phyloP scores from a whole-genome alignment of 768 basidiomycete species.

The Suillus subaureus region DNA sequence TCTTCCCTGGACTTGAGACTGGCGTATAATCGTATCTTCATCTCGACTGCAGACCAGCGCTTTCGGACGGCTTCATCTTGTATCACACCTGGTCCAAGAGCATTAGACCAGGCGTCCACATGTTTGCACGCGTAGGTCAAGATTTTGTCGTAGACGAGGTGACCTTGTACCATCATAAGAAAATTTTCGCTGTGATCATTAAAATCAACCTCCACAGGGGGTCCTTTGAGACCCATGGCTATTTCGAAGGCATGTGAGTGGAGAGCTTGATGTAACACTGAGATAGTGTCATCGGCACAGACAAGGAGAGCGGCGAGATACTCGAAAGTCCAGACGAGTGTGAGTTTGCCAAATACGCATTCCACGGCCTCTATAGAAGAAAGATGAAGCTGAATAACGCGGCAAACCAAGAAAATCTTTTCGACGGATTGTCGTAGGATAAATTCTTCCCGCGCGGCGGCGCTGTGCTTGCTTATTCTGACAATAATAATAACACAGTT shows the following conservation, averaged over 20 bases:
- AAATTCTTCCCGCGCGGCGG: not conserved
- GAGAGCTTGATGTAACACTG: not conserved
- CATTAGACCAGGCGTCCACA: not conserved
- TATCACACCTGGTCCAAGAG: not conserved
- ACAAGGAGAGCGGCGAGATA: not conserved
- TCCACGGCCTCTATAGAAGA: not conserved
- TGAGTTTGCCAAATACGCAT: not conserved
- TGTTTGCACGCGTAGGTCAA: not conserved
- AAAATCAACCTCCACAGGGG: not conserved
- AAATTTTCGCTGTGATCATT: not conserved
- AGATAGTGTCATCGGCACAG: not conserved
- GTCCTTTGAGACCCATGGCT: not conserved
- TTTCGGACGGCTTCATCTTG: not conserved
- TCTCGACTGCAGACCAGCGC: not conserved
- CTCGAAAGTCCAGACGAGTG: not conserved
- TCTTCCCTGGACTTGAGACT: not conserved
- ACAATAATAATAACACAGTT: not conserved
- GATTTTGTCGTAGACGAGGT: not conserved
- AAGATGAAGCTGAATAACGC: not conserved
- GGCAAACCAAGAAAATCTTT: not conserved
- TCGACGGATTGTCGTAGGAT: not conserved
- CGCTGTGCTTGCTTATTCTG: not conserved
- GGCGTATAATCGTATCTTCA: not conserved
- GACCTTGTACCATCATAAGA: not conserved
- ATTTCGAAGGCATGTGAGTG: not conserved